Evolutionary conservation across 2,329 filamentous ascomycete species (phyloP).

Genomic region (Byssothecium circinans): DNA sequence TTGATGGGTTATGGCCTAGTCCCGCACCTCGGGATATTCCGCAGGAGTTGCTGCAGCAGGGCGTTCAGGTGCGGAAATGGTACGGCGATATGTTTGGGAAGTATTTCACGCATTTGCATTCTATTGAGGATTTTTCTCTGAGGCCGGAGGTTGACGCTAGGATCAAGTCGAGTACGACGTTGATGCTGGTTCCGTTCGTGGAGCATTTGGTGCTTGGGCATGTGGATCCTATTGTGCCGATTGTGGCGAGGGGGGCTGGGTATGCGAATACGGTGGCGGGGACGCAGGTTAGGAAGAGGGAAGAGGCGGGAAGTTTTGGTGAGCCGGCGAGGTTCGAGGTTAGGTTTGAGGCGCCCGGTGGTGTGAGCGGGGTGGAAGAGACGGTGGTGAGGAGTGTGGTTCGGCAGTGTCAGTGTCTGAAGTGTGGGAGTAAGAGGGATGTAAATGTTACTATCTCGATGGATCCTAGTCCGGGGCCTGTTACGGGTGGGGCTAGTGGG

Average conservation of each 20-base stretch:
- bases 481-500: background rate
- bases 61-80: conserved; percentile 38
- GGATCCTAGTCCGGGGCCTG: conserved; percentile 30
- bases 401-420: conserved; percentile 38
- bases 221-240: conserved; percentile 39
- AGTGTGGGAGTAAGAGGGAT: conserved; percentile 40
- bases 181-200: conserved; percentile 40
- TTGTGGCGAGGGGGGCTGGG: conserved; percentile 34
- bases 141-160: conserved; percentile 34
- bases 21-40: conserved; percentile 30
- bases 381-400: conserved; percentile 37
- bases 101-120: conserved; percentile 37
- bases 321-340: conserved; percentile 38
- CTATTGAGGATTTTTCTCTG: conserved; percentile 35
- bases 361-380: conserved; percentile 20
- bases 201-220: conserved; percentile 38
- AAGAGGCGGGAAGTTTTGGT: conserved; percentile 22
- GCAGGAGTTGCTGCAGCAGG: conserved; percentile 34
- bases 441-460: conserved; percentile 38
- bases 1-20: conserved; percentile 40
- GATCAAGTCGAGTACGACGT: conserved; percentile 32
- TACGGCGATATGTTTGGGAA: conserved; percentile 44
- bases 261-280: conserved; percentile 27
- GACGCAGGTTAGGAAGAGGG: conserved; percentile 15
- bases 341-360: conserved; percentile 35